Evolutionary conservation across 257 asterid genomes (phyloP), one percentile per base, ranked within the genome.

Genomic region (Salvia splendens): DNA sequence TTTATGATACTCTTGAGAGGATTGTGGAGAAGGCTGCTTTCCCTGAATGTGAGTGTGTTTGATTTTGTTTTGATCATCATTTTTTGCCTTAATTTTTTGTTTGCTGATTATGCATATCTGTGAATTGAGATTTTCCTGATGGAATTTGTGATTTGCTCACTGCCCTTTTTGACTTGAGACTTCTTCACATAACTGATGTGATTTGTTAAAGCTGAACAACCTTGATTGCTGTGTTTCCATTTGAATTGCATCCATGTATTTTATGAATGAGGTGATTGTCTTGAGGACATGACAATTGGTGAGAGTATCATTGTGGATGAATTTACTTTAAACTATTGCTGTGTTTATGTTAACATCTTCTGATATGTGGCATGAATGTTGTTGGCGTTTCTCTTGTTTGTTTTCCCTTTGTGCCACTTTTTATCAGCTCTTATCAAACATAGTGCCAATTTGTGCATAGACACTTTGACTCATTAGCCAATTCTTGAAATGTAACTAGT

Each of bases 1-100:
- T 94, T 61, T 94, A 81, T 79, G 96, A 94, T 77, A 87, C 96
- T 48, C 87, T 94, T 67, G 99, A 94, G 77, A 78, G 69, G 73
- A 83, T 94, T 80, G 79, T 91, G 64, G 85, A 87, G 4, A 86
- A 78, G 40, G 86, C 95, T 61, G 76, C 92, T 0, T 84, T 75
- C 69, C 93, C 92, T 71, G 95, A 88, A 49, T 88, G 99, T 94
- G 84, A 91, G 99, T 33, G 30, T 24, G 30, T 24, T 24, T 24
- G 30, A 24, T 24, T 24, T 24, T 24, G 30, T 24, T 24, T 24
- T 24, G 30, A 24, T 24, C 30, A 24, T 24, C 3, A 24, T 24
- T 24, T 24, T 24, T 24, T 2, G 2, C 30, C 30, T 24, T 24
- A 24, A 24, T 24, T 24, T 24, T 20, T 20, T 20, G 24, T 20